Base-by-base conservation (phyloP, 2,329 filamentous ascomycete genomes). In the Colletotrichum aenigma region DNA sequence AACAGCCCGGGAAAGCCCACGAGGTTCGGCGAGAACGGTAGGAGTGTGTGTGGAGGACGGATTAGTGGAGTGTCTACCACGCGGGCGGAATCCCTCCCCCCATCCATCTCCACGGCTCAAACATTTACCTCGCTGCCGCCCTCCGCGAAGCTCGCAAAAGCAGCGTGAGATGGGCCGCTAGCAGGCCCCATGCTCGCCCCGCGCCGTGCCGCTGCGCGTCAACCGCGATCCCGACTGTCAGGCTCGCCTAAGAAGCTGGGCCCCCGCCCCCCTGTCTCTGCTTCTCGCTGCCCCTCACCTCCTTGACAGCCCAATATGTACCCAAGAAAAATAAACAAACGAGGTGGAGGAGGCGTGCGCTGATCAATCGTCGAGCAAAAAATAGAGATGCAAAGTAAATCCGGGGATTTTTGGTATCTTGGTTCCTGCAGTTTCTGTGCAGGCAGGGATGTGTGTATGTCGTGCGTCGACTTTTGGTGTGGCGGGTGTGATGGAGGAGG, bases 91-190 rank as follows among this genome's bases (percentile, higher is more conserved):
- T 69, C 56, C 26, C 60, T 52, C 24, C 26, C 38, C 62, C 34
- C 43, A 30, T 13, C 38, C 66, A 60, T 68, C 67, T 38, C 71
- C 66, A 65, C 68, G 58, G 18, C 58, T 64, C 48, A 64, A 34
- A 36, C 61, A 36, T 77, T 71, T 77, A 78, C 77, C 78, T 81
- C 81, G 76, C 81, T 81, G 71, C 79, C 75, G 77, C 78, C 61
- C 66, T 21, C 67, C 55, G 56, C 65, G 55, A 61, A 38, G 21
- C 13, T 43, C 62, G 75, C 82, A 78, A 86, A 87, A 86, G 85
- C 84, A 85, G 84, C 84, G 82, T 84, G 82, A 83, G 80, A 84
- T 83, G 78, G 80, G 81, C 43, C 64, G 48, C 65, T 65, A 69
- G 43, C 28, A 38, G 62, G 18, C 38, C 70, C 70, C 70, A 71